Evolutionary conservation across 768 basidiomycete species (phyloP).

Genomic region (Amanita pseudoporphyria): DNA sequence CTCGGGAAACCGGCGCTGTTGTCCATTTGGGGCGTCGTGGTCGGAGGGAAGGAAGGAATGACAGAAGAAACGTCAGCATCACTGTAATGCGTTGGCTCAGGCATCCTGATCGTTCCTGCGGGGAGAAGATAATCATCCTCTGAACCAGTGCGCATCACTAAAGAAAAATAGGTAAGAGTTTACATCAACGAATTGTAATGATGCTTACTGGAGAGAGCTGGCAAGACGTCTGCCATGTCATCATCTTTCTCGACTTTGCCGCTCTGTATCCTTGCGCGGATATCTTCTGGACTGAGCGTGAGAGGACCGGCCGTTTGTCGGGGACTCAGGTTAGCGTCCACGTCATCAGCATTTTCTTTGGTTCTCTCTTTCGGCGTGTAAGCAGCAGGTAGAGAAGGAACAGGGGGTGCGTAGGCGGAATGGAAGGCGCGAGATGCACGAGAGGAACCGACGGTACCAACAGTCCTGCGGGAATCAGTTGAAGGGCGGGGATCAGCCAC

Average conservation of each 20-base stretch:
- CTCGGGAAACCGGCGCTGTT: background rate
- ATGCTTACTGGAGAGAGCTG: conserved; percentile 56
- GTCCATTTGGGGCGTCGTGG: background rate
- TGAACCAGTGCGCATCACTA: conserved; percentile 69
- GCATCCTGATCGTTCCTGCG: background rate
- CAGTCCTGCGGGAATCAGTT: conserved; percentile 24
- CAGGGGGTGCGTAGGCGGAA: conserved; percentile 31
- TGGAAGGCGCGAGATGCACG: conserved; percentile 25
- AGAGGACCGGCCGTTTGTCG: conserved; percentile 31
- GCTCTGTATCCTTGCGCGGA: conserved; percentile 39
- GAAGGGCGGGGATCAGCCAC: conserved; percentile 33
- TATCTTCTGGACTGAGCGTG: conserved; percentile 51
- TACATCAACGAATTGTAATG: background rate
- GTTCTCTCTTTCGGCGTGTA: conserved; percentile 1
- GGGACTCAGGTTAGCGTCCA: conserved; percentile 21
- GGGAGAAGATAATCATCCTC: conserved; percentile 1
- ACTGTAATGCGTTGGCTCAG: background rate
- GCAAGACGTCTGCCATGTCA: conserved; percentile 48
- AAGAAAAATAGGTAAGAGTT: background rate
- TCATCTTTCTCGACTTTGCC: conserved; percentile 18
- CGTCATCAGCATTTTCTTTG: conserved; percentile 12
- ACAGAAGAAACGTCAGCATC: background rate
- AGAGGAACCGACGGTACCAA: conserved; percentile 7
- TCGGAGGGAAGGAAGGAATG: background rate
- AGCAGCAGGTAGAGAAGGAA: conserved; percentile 25